Conservation (phyloP, 2,329 filamentous ascomycete species). For the Xylaria sp. region DNA sequence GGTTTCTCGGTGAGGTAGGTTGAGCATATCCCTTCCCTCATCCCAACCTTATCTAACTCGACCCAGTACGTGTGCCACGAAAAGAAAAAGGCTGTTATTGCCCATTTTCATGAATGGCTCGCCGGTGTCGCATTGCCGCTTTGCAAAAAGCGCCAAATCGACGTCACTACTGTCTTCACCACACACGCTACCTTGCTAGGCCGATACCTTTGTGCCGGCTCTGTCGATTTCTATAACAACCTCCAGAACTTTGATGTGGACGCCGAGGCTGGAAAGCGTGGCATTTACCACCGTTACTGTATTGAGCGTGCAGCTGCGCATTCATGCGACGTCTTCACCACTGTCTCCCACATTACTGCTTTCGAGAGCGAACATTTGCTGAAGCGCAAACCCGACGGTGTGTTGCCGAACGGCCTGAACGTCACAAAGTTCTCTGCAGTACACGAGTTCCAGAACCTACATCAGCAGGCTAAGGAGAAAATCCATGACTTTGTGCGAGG, state of each 20-base stretch:
- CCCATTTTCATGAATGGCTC: conserved; percentile 99
- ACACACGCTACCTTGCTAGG: conserved; percentile 96
- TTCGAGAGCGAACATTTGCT: conserved; percentile 98
- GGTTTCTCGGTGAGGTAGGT: conserved; percentile 95
- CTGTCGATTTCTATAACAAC: conserved; percentile 99
- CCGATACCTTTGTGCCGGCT: conserved; percentile 95
- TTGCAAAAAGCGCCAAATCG: conserved; percentile 92
- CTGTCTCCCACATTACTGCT: conserved; percentile 97
- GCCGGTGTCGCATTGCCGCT: conserved; percentile 92
- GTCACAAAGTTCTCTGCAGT: conserved; percentile 98
- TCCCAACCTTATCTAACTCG: conserved; percentile 32
- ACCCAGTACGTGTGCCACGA: conserved; percentile 90
- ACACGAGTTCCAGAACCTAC: conserved; percentile 98
- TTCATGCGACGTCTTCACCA: conserved; percentile 95
- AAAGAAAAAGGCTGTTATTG: conserved; percentile 90
- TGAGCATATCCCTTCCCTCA: neutral
- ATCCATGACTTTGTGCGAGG: conserved; percentile 98
- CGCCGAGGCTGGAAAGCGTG: conserved; percentile 94
- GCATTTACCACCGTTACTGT: conserved; percentile 98
- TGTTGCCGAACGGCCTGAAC: conserved; percentile 95
- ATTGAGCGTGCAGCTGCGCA: conserved; percentile 95
- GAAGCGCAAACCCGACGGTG: conserved; percentile 96
- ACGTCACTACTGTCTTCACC: conserved; percentile 97
- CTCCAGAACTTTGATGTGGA: conserved; percentile 97
- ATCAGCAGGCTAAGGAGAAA: conserved; percentile 96